Base-by-base conservation (phyloP, 495 filamentous ascomycete species). In the Chaetomidium leptoderma region DNA sequence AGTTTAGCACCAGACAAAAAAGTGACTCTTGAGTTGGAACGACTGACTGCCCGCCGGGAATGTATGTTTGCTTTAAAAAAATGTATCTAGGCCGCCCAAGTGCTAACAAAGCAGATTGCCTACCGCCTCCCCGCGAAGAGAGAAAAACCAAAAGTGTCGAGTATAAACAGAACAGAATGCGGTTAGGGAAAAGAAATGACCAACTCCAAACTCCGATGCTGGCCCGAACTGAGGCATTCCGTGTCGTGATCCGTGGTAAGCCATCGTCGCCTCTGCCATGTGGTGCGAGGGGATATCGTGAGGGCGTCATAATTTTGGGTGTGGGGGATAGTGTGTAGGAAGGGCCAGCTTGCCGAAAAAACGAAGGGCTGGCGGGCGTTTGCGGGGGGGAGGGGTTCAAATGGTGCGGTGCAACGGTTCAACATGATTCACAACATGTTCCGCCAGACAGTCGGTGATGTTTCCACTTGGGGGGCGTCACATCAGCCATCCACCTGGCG, bases 171-270 rank as follows among this genome's bases (percentile, higher is more conserved):
- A 26, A 51, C 23, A 40, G 59, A 56, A 52, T 55, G 39, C 58
- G 3, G 32, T 58, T 37, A 53, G 24, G 29, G 44, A 33, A 19
- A 51, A 27, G 27, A 43, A 57, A 45, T 39, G 51, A 58, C 14
- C 13, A 59, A 52, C 56, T 57, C 65, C 54, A 61, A 57, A 68
- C 66, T 68, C 66, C 66, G 39, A 60, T 68, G 63, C 66, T 68
- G 59, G 52, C 60, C 49, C 40, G 21, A 47, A 46, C 32, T 42
- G 42, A 46, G 42, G 53, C 42, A 55, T 55, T 55, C 42, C 53
- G 53, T 55, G 36, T 55, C 53, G 42, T 55, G 53, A 59, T 51
- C 55, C 60, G 57, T 65, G 37, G 58, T 40, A 14, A 21, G 47
- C 52, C 53, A 29, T 47, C 51, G 50, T 53, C 55, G 62, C 50